Conservation (phyloP, 2,329 filamentous ascomycete species). For the Davidsoniella neocaledoniae region DNA sequence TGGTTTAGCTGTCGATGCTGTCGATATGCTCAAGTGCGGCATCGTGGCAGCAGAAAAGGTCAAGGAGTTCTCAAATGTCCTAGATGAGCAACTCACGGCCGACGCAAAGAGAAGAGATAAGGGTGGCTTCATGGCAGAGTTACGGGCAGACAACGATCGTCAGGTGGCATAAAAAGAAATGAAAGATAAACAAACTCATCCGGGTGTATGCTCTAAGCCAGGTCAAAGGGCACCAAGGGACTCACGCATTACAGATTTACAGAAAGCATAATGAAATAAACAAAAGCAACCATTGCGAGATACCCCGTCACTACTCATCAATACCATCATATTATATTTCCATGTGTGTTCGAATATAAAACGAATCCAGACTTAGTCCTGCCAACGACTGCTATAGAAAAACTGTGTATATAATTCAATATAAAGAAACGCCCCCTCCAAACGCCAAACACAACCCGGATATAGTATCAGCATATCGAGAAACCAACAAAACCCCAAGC, state of each 20-base stretch:
- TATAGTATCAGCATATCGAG: slow-evolving; percentile 2
- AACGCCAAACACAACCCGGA: slow-evolving; percentile 4
- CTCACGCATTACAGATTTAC: background rate
- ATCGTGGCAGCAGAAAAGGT: slow-evolving; percentile 60
- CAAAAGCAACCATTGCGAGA: slow-evolving; percentile 6
- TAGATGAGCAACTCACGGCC: slow-evolving; percentile 57
- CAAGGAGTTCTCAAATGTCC: slow-evolving; percentile 57
- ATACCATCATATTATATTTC: too few relatives aligned
- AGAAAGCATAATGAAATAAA: background rate
- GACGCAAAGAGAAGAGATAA: slow-evolving; percentile 65
- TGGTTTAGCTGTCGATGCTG: slow-evolving; percentile 64
- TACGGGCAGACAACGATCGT: slow-evolving; percentile 71
- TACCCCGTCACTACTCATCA: slow-evolving; percentile 6
- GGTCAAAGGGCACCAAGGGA: background rate
- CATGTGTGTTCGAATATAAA: background rate
- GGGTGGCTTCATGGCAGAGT: slow-evolving; percentile 61
- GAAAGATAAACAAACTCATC: too few relatives aligned
- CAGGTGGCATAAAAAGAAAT: background rate
- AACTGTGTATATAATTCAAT: background rate
- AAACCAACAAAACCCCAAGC: slow-evolving; percentile 4
- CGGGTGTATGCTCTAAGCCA: background rate
- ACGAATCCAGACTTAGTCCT: background rate
- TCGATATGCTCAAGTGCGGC: slow-evolving; percentile 60
- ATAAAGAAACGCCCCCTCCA: background rate
- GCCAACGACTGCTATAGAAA: background rate